These are phyloP conservation scores for Wallacemonas sp. DNA, from an alignment of 208 protist genomes.

Conservation along the genomic window DNA sequence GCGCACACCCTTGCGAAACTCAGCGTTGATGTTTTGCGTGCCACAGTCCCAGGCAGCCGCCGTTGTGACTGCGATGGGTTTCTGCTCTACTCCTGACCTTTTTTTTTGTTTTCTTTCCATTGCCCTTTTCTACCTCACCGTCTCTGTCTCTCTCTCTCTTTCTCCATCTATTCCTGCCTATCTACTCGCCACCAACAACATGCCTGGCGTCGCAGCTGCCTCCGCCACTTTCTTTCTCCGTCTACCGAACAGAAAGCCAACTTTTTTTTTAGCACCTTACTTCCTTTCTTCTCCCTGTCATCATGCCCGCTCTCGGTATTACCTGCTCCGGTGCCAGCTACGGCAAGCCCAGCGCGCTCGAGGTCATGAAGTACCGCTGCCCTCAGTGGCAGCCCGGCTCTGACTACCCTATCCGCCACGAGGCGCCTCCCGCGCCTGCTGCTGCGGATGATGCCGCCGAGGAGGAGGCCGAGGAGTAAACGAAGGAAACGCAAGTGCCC, in stretches of 20 bases:
- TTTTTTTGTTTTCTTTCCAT: too few relatives aligned
- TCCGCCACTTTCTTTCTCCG: too few relatives aligned
- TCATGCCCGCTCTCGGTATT: slow-evolving; percentile 77
- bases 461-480: slow-evolving; percentile 13
- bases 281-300: slow-evolving; percentile 1
- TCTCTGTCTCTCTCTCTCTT: too few relatives aligned
- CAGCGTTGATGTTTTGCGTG: too few relatives aligned
- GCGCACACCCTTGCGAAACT: too few relatives aligned
- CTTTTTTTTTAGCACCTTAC: too few relatives aligned
- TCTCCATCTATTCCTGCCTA: background rate
- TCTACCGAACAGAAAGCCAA: too few relatives aligned
- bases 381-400: slow-evolving; percentile 69
- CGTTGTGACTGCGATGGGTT: too few relatives aligned
- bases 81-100: too few relatives aligned
- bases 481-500: background rate
- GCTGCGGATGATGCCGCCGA: slow-evolving; percentile 22
- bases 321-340: slow-evolving; percentile 74
- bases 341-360: slow-evolving; percentile 50
- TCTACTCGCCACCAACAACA: too few relatives aligned
- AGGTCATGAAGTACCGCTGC: slow-evolving; percentile 75
- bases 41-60: too few relatives aligned
- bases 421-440: background rate
- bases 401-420: slow-evolving; percentile 33
- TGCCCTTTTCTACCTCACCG: background rate
- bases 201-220: too few relatives aligned